Evolutionary conservation across 345 rosid genomes (phyloP), one percentile per base, ranked within the genome.

Genomic region (Eucalyptus lansdowneana): DNA sequence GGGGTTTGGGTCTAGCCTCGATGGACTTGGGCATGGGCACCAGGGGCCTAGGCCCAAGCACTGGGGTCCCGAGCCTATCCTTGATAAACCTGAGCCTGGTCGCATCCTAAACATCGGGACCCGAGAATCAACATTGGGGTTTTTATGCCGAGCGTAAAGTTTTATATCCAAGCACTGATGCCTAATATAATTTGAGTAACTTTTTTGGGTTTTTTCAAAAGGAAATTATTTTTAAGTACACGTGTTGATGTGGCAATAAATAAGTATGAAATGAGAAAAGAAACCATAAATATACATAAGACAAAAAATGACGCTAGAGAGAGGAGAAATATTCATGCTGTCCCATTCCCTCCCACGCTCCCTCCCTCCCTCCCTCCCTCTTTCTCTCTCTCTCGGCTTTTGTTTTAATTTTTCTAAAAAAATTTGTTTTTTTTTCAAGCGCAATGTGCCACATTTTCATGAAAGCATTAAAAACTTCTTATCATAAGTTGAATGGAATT

Each of bases 1-100:
- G 0, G 13, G 12, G 29, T 56, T 56, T 0, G 1, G 29, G 27
- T 8, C 3, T 22, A 0, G 29, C 62, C 62, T 56, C 0, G 2
- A 56, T 56, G 6, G 27, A 22, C 6, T 0, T 56, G 0, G 29
- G 62, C 62, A 9, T 56, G 9, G 29, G 62, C 0, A 0, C 0
- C 24, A 4, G 0, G 24, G 24, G 5, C 24, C 58, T 53, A 53
- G 58, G 24, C 58, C 24, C 24, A 21, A 19, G 24, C 58, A 53
- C 3, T 24, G 0, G 62, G 62, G 29, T 56, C 29, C 13, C 3
- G 1, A 10, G 62, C 29, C 62, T 24, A 40, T 4, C 60, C 60
- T 54, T 16, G 11, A 54, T 54, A 21, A 8, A 54, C 25, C 1
- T 22, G 5, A 21, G 60, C 60, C 60, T 4, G 1, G 62, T 5